Conservation (phyloP, 78 protist species). For the Protostelium mycophagum region DNA sequence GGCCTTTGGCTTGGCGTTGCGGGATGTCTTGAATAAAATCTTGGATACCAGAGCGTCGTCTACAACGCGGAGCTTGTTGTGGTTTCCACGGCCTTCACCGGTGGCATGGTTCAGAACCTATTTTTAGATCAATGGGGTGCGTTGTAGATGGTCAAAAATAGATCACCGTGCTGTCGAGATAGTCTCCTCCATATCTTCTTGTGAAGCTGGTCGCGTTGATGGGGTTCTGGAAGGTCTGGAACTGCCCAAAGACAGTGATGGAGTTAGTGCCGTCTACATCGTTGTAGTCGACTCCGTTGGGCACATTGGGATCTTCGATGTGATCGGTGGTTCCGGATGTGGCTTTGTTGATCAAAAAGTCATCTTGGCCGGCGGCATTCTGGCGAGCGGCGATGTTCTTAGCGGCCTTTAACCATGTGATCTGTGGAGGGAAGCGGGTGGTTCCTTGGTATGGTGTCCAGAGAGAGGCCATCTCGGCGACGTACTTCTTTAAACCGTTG, state of each 20-base stretch:
- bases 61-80: background rate
- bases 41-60: background rate
- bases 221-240: conserved; percentile 2
- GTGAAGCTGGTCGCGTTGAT: background rate
- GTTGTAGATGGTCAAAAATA: background rate
- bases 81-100: background rate
- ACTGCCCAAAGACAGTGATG: background rate
- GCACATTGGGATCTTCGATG: background rate
- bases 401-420: background rate
- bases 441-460: background rate
- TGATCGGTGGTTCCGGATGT: background rate
- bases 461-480: background rate
- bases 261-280: background rate
- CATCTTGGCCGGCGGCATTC: background rate
- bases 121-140: background rate
- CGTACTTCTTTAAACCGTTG: background rate
- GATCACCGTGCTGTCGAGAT: background rate
- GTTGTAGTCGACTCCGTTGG: background rate
- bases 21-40: background rate
- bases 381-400: background rate
- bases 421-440: background rate
- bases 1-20: background rate
- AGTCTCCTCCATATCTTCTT: background rate
- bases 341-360: background rate
- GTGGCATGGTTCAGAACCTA: background rate